These are phyloP conservation scores for Aspergillus mulundensis DNA, from an alignment of 495 filamentous ascomycete genomes.

Conservation along the genomic window DNA sequence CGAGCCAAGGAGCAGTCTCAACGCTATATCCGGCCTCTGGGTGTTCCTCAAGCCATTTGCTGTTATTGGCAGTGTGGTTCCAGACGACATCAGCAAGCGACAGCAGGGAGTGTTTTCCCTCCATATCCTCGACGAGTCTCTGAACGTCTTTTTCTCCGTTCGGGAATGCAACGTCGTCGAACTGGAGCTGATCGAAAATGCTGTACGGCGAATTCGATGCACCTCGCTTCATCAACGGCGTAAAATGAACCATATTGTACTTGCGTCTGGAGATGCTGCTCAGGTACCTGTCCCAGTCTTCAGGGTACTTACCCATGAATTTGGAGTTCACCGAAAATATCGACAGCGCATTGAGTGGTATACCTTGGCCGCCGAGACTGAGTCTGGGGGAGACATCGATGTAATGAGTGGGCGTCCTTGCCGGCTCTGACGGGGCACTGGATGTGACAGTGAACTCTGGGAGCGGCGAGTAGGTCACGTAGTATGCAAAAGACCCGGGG, in stretches of 20 bases:
- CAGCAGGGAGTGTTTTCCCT: conserved; percentile 76
- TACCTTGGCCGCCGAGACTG: conserved; percentile 58
- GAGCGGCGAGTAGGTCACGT: conserved; percentile 85
- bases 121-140: conserved; percentile 73
- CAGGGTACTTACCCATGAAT: conserved; percentile 90
- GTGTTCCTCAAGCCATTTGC: conserved; percentile 87
- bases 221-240: conserved; percentile 84
- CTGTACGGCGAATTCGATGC: conserved; percentile 95
- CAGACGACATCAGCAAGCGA: conserved; percentile 95
- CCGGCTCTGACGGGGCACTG: conserved; percentile 48
- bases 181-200: conserved; percentile 84
- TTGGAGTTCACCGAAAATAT: conserved; percentile 96
- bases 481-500: conserved; percentile 94
- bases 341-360: conserved; percentile 82
- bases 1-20: conserved; percentile 87
- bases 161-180: conserved; percentile 79
- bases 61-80: conserved; percentile 98
- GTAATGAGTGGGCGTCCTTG: conserved; percentile 73
- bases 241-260: conserved; percentile 99
- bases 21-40: conserved; percentile 96
- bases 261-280: conserved; percentile 79
- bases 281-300: conserved; percentile 84
- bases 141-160: conserved; percentile 81
- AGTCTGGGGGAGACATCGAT: conserved; percentile 90
- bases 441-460: conserved; percentile 66